A percentile compares a stretch with the other conserved stretches of the same genome.
Evolutionary conservation across 345 rosid genomes (phyloP).

Genomic region (Punica granatum): DNA sequence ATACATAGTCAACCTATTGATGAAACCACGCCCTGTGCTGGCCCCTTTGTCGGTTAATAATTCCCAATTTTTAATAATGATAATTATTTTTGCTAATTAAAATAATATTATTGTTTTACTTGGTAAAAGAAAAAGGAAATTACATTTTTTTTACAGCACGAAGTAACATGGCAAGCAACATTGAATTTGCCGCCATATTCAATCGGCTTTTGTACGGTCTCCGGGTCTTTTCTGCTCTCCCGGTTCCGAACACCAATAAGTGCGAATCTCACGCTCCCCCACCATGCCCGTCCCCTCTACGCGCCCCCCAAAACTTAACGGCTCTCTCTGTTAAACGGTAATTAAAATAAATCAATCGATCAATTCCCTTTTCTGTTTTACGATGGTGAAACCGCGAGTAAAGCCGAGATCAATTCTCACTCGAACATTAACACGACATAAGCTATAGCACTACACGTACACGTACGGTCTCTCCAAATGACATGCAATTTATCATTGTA

Average conservation of each 20-base stretch:
- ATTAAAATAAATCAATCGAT: too few species aligned
- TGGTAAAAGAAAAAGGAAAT: neutral
- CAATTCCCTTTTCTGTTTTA: too few species aligned
- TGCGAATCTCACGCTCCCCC: slow-evolving; percentile 14
- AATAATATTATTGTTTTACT: neutral
- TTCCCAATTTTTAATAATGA: neutral
- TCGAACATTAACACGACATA: too few species aligned
- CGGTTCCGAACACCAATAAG: slow-evolving; percentile 23
- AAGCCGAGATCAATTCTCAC: too few species aligned
- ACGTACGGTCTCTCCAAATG: too few species aligned
- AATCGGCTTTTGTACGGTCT: slow-evolving; percentile 36
- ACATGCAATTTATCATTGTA: too few species aligned
- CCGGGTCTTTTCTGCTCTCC: slow-evolving; percentile 43
- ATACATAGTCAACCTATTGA: neutral
- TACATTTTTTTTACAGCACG: slow-evolving; percentile 30
- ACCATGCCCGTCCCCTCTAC: neutral
- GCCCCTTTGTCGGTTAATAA: neutral
- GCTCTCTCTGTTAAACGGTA: too few species aligned
- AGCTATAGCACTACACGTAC: too few species aligned
- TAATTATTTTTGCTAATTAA: neutral
- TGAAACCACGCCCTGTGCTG: neutral
- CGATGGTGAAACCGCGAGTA: too few species aligned
- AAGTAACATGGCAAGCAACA: slow-evolving; percentile 73
- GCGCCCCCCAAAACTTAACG: neutral
- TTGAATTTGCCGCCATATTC: slow-evolving; percentile 70